A percentile compares a stretch with the other conserved stretches of the same genome.
Conservation (phyloP, 768 basidiomycete genomes). For the Trametes villosa region DNA sequence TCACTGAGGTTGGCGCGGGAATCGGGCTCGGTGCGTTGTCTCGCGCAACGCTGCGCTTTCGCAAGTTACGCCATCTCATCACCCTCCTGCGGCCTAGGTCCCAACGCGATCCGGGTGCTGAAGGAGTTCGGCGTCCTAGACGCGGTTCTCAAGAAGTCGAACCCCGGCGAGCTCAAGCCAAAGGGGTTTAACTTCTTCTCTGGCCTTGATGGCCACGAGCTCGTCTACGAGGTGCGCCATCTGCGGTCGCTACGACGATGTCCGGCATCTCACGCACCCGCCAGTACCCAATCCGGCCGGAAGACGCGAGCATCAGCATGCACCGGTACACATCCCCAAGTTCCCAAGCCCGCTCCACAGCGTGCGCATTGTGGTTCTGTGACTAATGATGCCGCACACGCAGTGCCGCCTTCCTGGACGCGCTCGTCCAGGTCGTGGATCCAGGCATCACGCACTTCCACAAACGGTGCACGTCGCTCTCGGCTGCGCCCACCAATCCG, state of each 20-base stretch:
- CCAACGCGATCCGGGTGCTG: slow-evolving; percentile 53
- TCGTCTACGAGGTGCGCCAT: slow-evolving; percentile 46
- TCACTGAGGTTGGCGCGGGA: slow-evolving; percentile 59
- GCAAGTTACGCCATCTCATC: not conserved
- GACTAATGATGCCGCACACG: not conserved
- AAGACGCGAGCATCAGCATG: slow-evolving; percentile 48
- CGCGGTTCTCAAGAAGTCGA: slow-evolving; percentile 43
- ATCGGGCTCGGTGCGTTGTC: slow-evolving; percentile 49
- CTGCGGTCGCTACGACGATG: not conserved
- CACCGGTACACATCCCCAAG: slow-evolving; percentile 42
- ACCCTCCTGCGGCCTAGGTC: slow-evolving; percentile 38
- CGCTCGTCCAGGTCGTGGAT: slow-evolving; percentile 48
- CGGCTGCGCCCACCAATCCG: slow-evolving; percentile 18
- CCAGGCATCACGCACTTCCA: slow-evolving; percentile 49
- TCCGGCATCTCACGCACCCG: not conserved
- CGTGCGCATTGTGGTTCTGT: not conserved
- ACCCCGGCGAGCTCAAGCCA: slow-evolving; percentile 37
- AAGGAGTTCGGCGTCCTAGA: slow-evolving; percentile 49
- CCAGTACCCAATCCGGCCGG: slow-evolving; percentile 39
- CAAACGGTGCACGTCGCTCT: slow-evolving; percentile 46
- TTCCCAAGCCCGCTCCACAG: not conserved
- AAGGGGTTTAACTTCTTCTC: slow-evolving; percentile 46
- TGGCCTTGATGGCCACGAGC: slow-evolving; percentile 46
- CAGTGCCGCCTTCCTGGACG: slow-evolving; percentile 56
- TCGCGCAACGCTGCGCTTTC: no score